Evolutionary conservation across 768 basidiomycete genomes (phyloP), one percentile per base, ranked within the genome.

Genomic region (Suillus discolor): DNA sequence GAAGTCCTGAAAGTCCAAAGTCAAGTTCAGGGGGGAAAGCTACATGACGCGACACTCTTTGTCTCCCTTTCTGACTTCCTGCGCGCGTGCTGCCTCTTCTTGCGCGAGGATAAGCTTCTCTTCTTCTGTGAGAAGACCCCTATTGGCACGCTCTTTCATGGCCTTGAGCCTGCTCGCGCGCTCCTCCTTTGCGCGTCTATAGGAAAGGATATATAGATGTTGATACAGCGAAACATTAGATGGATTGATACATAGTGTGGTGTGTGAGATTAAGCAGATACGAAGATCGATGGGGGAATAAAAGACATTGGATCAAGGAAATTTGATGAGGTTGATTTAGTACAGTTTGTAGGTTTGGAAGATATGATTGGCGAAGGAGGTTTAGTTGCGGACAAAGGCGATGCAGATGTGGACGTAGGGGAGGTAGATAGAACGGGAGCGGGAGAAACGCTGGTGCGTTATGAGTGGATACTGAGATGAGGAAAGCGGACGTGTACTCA

Each of bases 111-210:
- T 18, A 25, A 59, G 57, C 23, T 59, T 59, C 57, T 59, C 57
- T 25, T 41, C 57, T 59, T 59, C 57, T 25, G 57, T 59, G 25
- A 59, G 57, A 5, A 59, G 57, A 28, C 57, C 57, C 9, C 57
- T 39, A 5, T 59, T 59, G 2, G 57, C 39, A 11, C 57, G 57
- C 8, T 59, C 57, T 59, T 16, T 87, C 66, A 85, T 74, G 72
- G 57, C 57, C 39, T 59, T 59, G 9, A 8, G 57, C 39, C 82
- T 82, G 70, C 91, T 93, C 72, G 88, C 88, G 71, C 85, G 82
- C 77, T 94, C 93, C 15, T 87, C 88, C 78, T 81, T 88, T 49
- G 91, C 90, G 25, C 91, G 90, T 69, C 91, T 92, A 72, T 38
- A 11, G 28, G 28, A 1, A 47, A 59, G 38, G 20, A 31, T 68